Conservation (phyloP, 2,329 filamentous ascomycete genomes). For the Bipolaris cookei region DNA sequence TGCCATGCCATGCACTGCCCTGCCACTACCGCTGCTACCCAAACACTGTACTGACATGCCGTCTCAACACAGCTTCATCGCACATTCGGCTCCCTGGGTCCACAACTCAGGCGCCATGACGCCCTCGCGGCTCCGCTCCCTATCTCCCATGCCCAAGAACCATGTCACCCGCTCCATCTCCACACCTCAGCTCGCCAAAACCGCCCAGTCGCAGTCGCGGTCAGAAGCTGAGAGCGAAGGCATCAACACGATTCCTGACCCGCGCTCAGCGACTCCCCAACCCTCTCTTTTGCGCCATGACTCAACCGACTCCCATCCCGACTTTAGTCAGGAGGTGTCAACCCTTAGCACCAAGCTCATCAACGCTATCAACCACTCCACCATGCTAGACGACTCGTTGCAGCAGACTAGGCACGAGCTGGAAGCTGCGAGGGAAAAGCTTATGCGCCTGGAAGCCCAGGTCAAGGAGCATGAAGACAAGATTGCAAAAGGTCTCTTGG, state of each 20-base stretch:
- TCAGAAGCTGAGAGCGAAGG: slow-evolving; percentile 59
- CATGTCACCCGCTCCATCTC: slow-evolving; percentile 49
- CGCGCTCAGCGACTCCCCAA: slow-evolving; percentile 52
- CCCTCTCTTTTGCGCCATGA: slow-evolving; percentile 44
- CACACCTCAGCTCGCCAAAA: slow-evolving; percentile 44
- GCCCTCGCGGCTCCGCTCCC: slow-evolving; percentile 45
- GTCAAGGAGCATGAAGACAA: slow-evolving; percentile 72
- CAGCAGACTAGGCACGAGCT: slow-evolving; percentile 83
- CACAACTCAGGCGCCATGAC: slow-evolving; percentile 43
- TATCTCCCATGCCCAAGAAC: slow-evolving; percentile 46
- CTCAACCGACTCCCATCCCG: slow-evolving; percentile 62
- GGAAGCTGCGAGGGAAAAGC: slow-evolving; percentile 70
- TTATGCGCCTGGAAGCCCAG: slow-evolving; percentile 71
- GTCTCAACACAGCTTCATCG: slow-evolving; percentile 38
- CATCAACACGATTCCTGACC: slow-evolving; percentile 71
- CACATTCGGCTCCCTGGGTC: slow-evolving; percentile 45
- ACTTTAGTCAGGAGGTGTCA: slow-evolving; percentile 78
- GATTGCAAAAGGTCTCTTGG: slow-evolving; percentile 74
- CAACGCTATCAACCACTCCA: slow-evolving; percentile 96
- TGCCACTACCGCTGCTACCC: not conserved
- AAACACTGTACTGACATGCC: slow-evolving; percentile 14
- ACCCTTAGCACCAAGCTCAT: slow-evolving; percentile 94
- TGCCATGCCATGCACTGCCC: not conserved
- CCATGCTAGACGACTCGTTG: slow-evolving; percentile 85
- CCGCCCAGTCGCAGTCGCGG: slow-evolving; percentile 46